Percentiles rank a stretch among this genome's conserved stretches.
Evolutionary conservation across 2,329 filamentous ascomycete genomes (phyloP).

Genomic region (Ceratocystis cacaofunesta): DNA sequence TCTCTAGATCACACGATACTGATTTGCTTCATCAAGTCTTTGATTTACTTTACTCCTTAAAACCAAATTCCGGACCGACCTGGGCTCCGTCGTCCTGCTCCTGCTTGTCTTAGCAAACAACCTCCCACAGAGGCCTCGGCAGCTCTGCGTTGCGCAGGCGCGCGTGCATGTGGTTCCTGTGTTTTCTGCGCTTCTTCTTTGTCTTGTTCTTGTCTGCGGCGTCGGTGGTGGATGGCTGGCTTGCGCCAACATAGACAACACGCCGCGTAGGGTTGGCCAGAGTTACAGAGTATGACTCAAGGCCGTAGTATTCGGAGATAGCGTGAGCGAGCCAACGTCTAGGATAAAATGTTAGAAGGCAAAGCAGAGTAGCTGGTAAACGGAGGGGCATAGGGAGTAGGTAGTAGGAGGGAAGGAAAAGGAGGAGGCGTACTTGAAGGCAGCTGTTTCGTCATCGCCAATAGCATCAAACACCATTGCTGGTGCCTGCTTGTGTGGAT

Average conservation of each 20-base stretch:
- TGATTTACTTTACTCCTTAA: too few relatives aligned
- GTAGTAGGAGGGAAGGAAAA: slow-evolving; percentile 3
- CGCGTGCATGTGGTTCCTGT: slow-evolving; percentile 20
- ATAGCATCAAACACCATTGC: slow-evolving; percentile 67
- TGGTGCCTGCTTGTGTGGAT: slow-evolving; percentile 26
- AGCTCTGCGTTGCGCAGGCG: slow-evolving; percentile 26
- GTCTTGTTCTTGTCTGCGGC: not conserved
- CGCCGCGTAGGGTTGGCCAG: slow-evolving; percentile 54
- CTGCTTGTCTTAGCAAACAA: slow-evolving; percentile 30
- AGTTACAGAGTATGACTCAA: slow-evolving; percentile 68
- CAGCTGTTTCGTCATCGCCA: slow-evolving; percentile 58
- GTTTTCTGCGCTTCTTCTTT: slow-evolving; percentile 28
- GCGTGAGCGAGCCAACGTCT: slow-evolving; percentile 88
- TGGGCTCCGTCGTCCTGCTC: not conserved
- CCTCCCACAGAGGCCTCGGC: slow-evolving; percentile 49
- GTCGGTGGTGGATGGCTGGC: not conserved
- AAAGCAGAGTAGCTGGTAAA: slow-evolving; percentile 1
- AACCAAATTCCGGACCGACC: too few relatives aligned
- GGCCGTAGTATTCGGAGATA: slow-evolving; percentile 81
- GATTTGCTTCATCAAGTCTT: too few relatives aligned
- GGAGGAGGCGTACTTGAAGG: slow-evolving; percentile 55
- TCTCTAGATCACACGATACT: not conserved
- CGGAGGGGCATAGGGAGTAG: not conserved
- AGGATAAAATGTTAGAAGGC: slow-evolving; percentile 16
- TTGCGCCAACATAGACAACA: slow-evolving; percentile 68